These are phyloP conservation scores for Lachnellula hyalina DNA, from an alignment of 2,329 filamentous ascomycete genomes.

Conservation along the genomic window DNA sequence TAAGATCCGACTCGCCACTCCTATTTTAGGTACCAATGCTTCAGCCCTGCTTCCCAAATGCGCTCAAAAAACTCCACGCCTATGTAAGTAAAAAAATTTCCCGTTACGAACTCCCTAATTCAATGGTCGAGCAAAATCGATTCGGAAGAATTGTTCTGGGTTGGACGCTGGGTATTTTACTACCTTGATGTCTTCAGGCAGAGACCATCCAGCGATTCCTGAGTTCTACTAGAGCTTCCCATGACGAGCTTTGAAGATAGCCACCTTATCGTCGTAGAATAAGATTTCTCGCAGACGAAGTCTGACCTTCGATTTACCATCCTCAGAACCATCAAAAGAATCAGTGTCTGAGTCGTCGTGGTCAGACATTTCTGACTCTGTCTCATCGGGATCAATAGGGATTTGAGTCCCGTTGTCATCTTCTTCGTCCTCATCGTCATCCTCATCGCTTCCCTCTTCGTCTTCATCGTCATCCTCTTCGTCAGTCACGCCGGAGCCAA, in stretches of 20 bases:
- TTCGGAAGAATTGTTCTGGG: neutral
- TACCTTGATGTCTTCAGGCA: neutral
- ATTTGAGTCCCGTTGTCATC: conserved; percentile 33
- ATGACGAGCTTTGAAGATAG: conserved; percentile 67
- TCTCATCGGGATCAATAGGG: conserved; percentile 33
- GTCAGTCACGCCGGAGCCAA: conserved; percentile 36
- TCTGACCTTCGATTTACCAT: conserved; percentile 36
- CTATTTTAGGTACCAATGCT: conserved; percentile 9
- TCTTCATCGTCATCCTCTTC: conserved; percentile 43
- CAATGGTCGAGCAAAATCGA: neutral
- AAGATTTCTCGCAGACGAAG: conserved; percentile 71
- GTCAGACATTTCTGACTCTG: conserved; percentile 33
- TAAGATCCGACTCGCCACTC: conserved; percentile 2
- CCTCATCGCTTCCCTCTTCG: conserved; percentile 43
- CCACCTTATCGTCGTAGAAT: conserved; percentile 79
- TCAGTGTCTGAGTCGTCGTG: conserved; percentile 46
- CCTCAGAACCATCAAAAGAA: conserved; percentile 44
- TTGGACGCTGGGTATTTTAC: neutral
- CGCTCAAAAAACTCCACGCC: conserved; percentile 17
- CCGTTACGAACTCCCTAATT: neutral
- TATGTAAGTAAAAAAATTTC: conserved; percentile 7
- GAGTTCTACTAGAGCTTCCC: conserved; percentile 21
- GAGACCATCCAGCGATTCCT: neutral
- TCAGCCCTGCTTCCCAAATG: conserved; percentile 10
- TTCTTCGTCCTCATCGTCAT: conserved; percentile 39